Base-by-base conservation (phyloP, 2,329 filamentous ascomycete genomes). In the Colletotrichum gigasporum region DNA sequence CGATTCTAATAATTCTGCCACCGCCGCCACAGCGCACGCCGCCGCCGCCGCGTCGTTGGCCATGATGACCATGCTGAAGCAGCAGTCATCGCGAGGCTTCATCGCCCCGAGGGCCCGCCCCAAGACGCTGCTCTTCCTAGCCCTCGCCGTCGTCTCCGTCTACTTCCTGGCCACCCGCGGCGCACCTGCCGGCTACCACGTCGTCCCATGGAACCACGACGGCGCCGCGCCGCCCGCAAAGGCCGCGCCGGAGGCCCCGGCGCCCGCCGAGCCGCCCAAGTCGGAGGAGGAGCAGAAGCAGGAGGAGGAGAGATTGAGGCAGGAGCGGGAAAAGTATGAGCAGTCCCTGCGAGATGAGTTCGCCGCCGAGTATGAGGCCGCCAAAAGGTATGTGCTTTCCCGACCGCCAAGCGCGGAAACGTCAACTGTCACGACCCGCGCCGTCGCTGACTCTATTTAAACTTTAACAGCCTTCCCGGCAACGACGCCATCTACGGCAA, bases 401-500 rank as follows among this genome's bases (percentile, higher is more conserved):
- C 37, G 20, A 11, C 30, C 30, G 10, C 12, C 3, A 22, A 20
- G 8, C 16, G 16, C 63, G 66, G 30, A 68, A 69, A 41, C 69
- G 18, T 54, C 48, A 55, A 26, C 22, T 44, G 42, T 55, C 57
- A 47, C 39, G 24, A 9, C n/a, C n/a, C n/a, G 28, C 14, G 58
- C 35, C 9, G 22, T 32, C 35, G 58, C 63, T 65, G 32, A 65
- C 51, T 58, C 20, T 22, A 10, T 45, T 24, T 22, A 39, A 47
- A 47, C 35, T 22, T 41, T 32, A 11, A 14, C 68, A 85, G 82
- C 35, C 70, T 80, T 64, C 76, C 79, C 14, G 78, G 78, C 22
- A 82, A 82, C 12, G 83, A 85, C 60, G 79, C 81, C 8, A 80
- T 89, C n/a, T 89, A 86, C 69, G 85, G 85, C 18, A 85, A 83